Conservation (phyloP, 345 rosid genomes). For the Citrus maxima region DNA sequence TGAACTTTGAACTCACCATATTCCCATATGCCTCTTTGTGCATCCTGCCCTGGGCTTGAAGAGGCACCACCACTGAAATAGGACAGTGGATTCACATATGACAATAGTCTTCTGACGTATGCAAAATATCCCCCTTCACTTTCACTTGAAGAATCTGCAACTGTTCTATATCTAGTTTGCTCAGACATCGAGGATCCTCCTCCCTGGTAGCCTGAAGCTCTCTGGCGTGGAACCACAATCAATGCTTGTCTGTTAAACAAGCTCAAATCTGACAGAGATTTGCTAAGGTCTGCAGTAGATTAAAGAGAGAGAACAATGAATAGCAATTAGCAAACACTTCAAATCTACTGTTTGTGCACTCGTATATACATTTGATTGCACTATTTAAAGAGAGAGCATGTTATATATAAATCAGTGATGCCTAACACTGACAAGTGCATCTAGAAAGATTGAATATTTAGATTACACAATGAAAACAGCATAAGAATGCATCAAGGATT, state of each 20-base stretch:
- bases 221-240: constrained; percentile 62
- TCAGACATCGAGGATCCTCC: constrained; percentile 36
- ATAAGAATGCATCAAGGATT: not conserved
- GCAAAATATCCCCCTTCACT: constrained; percentile 67
- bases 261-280: constrained; percentile 65
- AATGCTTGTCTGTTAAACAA: constrained; percentile 81
- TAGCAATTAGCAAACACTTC: not conserved
- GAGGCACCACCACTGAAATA: constrained; percentile 54
- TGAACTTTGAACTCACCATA: constrained; percentile 39
- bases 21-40: constrained; percentile 43
- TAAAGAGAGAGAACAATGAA: constrained; percentile 1
- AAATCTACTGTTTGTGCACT: not conserved
- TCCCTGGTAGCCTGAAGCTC: constrained; percentile 32
- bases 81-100: constrained; percentile 76
- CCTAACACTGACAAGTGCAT: not conserved
- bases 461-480: not conserved
- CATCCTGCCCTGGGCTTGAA: constrained; percentile 43
- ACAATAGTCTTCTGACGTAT: constrained; percentile 45
- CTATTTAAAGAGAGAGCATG: not conserved
- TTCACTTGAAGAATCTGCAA: constrained; percentile 29
- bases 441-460: not conserved
- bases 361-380: not conserved
- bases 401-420: not conserved
- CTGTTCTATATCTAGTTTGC: constrained; percentile 17
- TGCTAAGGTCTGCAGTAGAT: constrained; percentile 59